These are phyloP conservation scores for Narthecium ossifragum DNA, from an alignment of 106 monocot species.

Conservation along the genomic window DNA sequence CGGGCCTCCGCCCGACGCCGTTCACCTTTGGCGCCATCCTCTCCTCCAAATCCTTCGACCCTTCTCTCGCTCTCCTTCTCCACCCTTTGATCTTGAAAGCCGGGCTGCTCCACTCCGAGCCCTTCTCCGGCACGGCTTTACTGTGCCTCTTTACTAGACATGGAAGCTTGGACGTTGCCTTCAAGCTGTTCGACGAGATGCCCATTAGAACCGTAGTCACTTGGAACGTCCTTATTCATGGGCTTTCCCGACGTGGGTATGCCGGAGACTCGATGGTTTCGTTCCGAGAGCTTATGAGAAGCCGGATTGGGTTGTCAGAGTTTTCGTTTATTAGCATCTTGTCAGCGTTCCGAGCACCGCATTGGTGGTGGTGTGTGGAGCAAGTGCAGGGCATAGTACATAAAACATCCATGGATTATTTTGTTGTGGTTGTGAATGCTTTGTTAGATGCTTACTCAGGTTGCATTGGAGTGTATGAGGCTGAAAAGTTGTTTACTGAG, in stretches of 20 bases:
- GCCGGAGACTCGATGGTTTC: constrained; percentile 23
- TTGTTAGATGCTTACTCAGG: constrained; percentile 38
- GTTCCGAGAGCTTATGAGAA: constrained; percentile 41
- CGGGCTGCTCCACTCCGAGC: constrained; percentile 41
- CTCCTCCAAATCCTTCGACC: constrained; percentile 19
- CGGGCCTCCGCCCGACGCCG: constrained; percentile 30
- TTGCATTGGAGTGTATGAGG: constrained; percentile 11
- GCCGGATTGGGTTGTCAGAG: constrained; percentile 18
- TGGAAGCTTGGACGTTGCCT: constrained; percentile 28
- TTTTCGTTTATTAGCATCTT: constrained; percentile 43
- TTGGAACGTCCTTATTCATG: constrained; percentile 53
- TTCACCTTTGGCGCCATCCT: constrained; percentile 58
- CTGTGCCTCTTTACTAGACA: constrained; percentile 29
- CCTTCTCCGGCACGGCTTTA: constrained; percentile 46
- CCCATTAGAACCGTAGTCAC: constrained; percentile 34
- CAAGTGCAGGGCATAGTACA: constrained; percentile 41
- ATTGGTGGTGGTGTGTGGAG: constrained; percentile 14
- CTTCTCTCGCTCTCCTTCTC: constrained; percentile 19
- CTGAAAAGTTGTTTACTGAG: constrained; percentile 28
- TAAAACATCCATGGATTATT: constrained; percentile 30
- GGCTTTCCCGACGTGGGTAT: constrained; percentile 21
- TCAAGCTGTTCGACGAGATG: constrained; percentile 67
- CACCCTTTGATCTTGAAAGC: constrained; percentile 58
- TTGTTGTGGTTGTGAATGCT: constrained; percentile 36
- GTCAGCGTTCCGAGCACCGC: constrained; percentile 11